Evolutionary conservation across 2,329 filamentous ascomycete species (phyloP), one percentile per base, ranked within the genome.

Genomic region (Drechslera avenae): DNA sequence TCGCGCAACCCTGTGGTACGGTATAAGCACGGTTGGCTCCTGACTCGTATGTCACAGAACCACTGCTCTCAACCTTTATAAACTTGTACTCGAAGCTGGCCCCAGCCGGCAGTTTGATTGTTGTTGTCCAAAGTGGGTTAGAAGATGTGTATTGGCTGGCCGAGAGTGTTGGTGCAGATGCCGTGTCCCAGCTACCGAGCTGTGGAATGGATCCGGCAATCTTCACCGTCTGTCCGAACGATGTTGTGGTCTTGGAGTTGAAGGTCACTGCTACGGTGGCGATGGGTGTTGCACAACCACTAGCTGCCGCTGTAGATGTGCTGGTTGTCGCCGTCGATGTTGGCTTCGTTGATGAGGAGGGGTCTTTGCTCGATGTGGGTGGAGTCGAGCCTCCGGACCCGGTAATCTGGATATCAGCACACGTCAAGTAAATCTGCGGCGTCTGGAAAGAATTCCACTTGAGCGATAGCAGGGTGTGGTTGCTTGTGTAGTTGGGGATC

Each of bases 201-300:
- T 77, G 74, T 0, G 71, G 47, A 3, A 74, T 71, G 39, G 74
- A 76, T 21, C 79, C 79, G 0, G 69, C 66, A 4, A 81, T 62
- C 45, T 77, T 78, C 18, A 82, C 54, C 21, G 78, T 80, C 64
- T 81, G 78, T 7, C 79, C 79, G 44, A 69, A 76, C 41, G 76
- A 75, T 0, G 79, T 82, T 0, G 70, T 72, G 1, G 76, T 78
- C 52, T 78, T 78, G 6, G 79, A 75, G 41, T 74, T 69, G 67
- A 82, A 81, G 3, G 71, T 71, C 5, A 81, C 73, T 7, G 63
- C 54, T 16, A 69, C 64, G 1, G 52, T 62, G 1, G 68, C 36
- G 70, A 61, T 57, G 26, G 63, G 52, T 1, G 65, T 66, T 14
- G 68, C 57, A 13, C 67, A 69, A 7, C 52, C 52, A 12, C 45